Percentiles rank a stretch among this genome's conserved stretches.
Conservation (phyloP, 2,329 filamentous ascomycete species). For the Aspergillus jensenii region DNA sequence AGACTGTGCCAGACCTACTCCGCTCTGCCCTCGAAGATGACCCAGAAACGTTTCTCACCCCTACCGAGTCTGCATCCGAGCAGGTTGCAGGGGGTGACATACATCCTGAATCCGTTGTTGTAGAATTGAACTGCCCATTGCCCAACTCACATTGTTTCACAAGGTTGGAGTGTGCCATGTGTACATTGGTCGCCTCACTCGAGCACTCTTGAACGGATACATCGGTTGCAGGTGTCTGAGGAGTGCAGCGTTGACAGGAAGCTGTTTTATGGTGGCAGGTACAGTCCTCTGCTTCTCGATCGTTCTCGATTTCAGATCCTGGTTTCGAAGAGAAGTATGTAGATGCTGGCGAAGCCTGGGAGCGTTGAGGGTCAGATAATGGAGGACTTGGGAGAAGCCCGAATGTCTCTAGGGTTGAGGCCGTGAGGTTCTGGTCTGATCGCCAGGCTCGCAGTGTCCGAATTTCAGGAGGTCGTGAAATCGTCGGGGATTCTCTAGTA, state of each 20-base stretch:
- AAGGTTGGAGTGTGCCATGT: slow-evolving; percentile 33
- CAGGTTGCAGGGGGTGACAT: slow-evolving; percentile 14
- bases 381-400: slow-evolving; percentile 39
- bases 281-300: slow-evolving; percentile 11
- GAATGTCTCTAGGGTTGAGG: slow-evolving; percentile 31
- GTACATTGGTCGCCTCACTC: slow-evolving; percentile 29
- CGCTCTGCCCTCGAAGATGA: slow-evolving; percentile 28
- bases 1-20: slow-evolving; percentile 34
- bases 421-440: slow-evolving; percentile 37
- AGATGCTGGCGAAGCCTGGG: slow-evolving; percentile 27
- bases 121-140: slow-evolving; percentile 13
- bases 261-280: slow-evolving; percentile 5
- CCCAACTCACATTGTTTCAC: slow-evolving; percentile 27
- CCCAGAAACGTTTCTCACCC: slow-evolving; percentile 14
- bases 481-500: slow-evolving; percentile 19
- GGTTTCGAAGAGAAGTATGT: slow-evolving; percentile 27
- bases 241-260: slow-evolving; percentile 18
- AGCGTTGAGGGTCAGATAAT: slow-evolving; percentile 33
- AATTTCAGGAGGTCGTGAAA: slow-evolving; percentile 19
- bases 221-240: slow-evolving; percentile 15
- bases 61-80: slow-evolving; percentile 13
- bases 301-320: slow-evolving; percentile 20
- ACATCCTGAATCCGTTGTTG: slow-evolving; percentile 11
- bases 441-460: slow-evolving; percentile 35
- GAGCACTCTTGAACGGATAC: slow-evolving; percentile 9